These are phyloP conservation scores for Dichotomocladium elegans DNA, from an alignment of 371 early-diverging fungal species.

Conservation along the genomic window DNA sequence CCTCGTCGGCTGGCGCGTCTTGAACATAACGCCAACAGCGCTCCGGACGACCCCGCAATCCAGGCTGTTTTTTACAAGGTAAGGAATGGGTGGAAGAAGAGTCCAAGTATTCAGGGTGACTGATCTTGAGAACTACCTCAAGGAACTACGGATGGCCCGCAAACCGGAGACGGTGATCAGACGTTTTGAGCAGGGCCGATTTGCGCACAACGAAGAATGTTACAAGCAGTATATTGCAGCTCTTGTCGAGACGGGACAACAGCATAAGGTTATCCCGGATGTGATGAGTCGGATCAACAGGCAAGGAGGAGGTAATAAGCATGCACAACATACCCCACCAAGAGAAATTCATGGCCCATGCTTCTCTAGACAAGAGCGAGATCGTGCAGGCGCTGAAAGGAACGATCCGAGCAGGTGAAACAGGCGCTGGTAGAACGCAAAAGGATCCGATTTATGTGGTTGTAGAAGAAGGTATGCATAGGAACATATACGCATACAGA, in stretches of 20 bases:
- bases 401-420: conserved; percentile 3
- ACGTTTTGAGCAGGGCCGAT: conserved; percentile 59
- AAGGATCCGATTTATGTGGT: conserved; percentile 46
- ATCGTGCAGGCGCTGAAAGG: conserved; percentile 3
- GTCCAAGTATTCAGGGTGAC: not conserved
- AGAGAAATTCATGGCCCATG: no score
- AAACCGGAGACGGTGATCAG: conserved; percentile 45
- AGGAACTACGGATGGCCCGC: conserved; percentile 56
- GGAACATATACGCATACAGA: not conserved
- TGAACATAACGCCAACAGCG: conserved; percentile 60
- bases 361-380: no score
- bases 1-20: conserved; percentile 51
- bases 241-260: conserved; percentile 51
- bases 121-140: not conserved
- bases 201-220: conserved; percentile 54
- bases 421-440: conserved; percentile 6
- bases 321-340: no score
- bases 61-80: conserved; percentile 71
- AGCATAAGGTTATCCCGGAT: conserved; percentile 60
- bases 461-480: conserved; percentile 37
- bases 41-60: conserved; percentile 47
- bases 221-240: conserved; percentile 62
- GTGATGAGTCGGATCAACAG: conserved; percentile 48
- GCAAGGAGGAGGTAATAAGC: conserved; percentile 15
- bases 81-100: conserved; percentile 2